Evolutionary conservation across 1,139 yeast species (phyloP), one percentile per base, ranked within the genome.

Genomic region (Saccharomyces hybrid): DNA sequence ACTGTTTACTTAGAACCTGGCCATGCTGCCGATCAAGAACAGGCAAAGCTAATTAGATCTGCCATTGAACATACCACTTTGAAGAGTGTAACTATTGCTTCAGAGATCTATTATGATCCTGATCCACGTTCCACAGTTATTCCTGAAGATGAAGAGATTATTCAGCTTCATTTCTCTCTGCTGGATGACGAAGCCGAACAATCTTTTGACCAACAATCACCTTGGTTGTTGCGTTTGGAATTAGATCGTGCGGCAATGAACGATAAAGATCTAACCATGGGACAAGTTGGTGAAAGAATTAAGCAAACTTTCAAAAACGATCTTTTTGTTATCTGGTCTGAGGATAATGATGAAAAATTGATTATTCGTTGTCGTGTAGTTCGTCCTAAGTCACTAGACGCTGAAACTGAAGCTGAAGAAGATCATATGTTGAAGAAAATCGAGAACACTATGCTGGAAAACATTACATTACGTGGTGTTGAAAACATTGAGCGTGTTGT

Each of bases 201-300:
- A 58, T 86, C 93, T 13, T 78, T 93, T 57, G 96, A 88, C 67
- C 89, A 88, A 67, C 99, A 95, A 74, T 88, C 97, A 2, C 99
- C 99, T 56, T 95, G 99, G 99, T 78, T 95, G 64, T 80, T 93
- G 65, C 91, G 99, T 79, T 79, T 93, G 59, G 99, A 93, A 73
- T 79, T 95, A 58, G 99, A 95, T 72, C 95, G 99, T 80, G 97
- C 98, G 50, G 93, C 93, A 75, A 89, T 95, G 97, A 86, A 91
- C 66, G 99, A 95, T 76, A 91, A 93, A 74, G 97, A 93, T 72
- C 80, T 95, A 70, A 89, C 97, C 7, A 93, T 95, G 98, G 89
- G 96, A 58, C 97, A 93, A 75, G 99, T 95, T 56, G 98, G 99
- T 38, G 96, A 90, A 65, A 90, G 87, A 78, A 95, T 95, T 60